These are phyloP conservation scores for Urtica urens DNA, from an alignment of 306 rosid genomes.

Conservation along the genomic window DNA sequence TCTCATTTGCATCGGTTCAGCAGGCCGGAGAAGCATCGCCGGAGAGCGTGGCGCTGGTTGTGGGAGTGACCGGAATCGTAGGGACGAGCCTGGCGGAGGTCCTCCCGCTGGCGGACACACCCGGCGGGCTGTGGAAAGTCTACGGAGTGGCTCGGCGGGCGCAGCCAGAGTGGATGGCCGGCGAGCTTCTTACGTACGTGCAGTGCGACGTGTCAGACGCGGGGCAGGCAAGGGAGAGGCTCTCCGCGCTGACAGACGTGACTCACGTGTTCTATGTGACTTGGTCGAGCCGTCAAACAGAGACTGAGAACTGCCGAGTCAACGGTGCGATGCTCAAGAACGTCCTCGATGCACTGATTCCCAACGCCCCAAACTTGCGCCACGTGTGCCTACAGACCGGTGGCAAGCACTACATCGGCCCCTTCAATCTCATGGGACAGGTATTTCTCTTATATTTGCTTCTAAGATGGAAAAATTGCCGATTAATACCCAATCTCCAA, in stretches of 20 bases:
- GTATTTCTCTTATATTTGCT: too few relatives aligned
- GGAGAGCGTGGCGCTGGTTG: slow-evolving; percentile 26
- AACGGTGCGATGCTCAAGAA: slow-evolving; percentile 43
- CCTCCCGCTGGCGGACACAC: slow-evolving; percentile 51
- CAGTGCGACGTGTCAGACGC: slow-evolving; percentile 53
- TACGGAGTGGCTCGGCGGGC: slow-evolving; percentile 52
- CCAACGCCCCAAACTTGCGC: slow-evolving; percentile 39
- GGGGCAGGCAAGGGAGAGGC: slow-evolving; percentile 28
- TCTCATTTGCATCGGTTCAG: background rate
- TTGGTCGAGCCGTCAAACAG: slow-evolving; percentile 31
- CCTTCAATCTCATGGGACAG: slow-evolving; percentile 11
- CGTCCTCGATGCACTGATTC: slow-evolving; percentile 43
- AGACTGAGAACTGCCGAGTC: slow-evolving; percentile 33
- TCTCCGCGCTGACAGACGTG: slow-evolving; percentile 39
- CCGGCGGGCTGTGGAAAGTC: slow-evolving; percentile 58
- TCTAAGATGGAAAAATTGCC: too few relatives aligned
- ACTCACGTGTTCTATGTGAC: slow-evolving; percentile 51
- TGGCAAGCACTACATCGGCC: slow-evolving; percentile 32
- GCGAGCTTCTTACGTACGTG: slow-evolving; percentile 34
- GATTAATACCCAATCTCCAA: too few relatives aligned
- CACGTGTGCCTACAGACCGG: slow-evolving; percentile 58
- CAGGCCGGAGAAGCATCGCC: slow-evolving; percentile 15
- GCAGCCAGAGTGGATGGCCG: slow-evolving; percentile 42
- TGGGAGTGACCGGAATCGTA: slow-evolving; percentile 40
- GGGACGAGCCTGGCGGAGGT: slow-evolving; percentile 57